These are phyloP conservation scores for Podospora didyma DNA, from an alignment of 495 filamentous ascomycete species.

Conservation along the genomic window DNA sequence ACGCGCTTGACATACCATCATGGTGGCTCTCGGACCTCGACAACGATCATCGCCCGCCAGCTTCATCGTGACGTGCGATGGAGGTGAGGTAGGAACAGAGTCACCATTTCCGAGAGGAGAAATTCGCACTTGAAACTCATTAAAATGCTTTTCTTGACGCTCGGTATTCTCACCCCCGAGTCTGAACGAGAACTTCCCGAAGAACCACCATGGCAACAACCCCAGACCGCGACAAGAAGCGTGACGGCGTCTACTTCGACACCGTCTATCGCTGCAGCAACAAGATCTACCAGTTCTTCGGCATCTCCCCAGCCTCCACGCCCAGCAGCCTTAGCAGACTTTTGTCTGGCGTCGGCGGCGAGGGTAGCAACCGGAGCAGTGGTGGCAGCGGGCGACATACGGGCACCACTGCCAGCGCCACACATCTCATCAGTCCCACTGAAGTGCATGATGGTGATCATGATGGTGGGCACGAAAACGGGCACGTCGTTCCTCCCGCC, in stretches of 20 bases:
- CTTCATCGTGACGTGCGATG: not conserved
- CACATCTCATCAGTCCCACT: not conserved
- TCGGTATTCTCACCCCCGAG: too few relatives aligned
- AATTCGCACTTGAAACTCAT: too few relatives aligned
- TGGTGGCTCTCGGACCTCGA: not conserved
- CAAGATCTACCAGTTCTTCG: constrained; percentile 27
- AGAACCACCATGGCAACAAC: not conserved
- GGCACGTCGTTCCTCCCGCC: too few relatives aligned
- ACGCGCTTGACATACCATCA: too few relatives aligned
- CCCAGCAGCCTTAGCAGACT: constrained; percentile 4
- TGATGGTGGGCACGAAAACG: too few relatives aligned
- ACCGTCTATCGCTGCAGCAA: constrained; percentile 14
- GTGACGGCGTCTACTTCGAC: constrained; percentile 10
- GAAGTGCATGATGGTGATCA: too few relatives aligned
- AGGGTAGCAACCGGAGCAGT: not conserved
- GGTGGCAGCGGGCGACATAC: not conserved
- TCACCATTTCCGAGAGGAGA: too few relatives aligned
- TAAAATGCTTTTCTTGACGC: too few relatives aligned
- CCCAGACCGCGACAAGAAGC: not conserved
- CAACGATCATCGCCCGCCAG: not conserved
- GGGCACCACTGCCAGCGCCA: not conserved
- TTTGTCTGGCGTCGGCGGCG: not conserved
- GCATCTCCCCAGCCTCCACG: constrained; percentile 9
- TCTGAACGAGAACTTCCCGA: too few relatives aligned
- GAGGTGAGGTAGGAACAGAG: not conserved